These are phyloP conservation scores for Nigrograna mackinnonii DNA, from an alignment of 2,329 filamentous ascomycete genomes.

Conservation along the genomic window DNA sequence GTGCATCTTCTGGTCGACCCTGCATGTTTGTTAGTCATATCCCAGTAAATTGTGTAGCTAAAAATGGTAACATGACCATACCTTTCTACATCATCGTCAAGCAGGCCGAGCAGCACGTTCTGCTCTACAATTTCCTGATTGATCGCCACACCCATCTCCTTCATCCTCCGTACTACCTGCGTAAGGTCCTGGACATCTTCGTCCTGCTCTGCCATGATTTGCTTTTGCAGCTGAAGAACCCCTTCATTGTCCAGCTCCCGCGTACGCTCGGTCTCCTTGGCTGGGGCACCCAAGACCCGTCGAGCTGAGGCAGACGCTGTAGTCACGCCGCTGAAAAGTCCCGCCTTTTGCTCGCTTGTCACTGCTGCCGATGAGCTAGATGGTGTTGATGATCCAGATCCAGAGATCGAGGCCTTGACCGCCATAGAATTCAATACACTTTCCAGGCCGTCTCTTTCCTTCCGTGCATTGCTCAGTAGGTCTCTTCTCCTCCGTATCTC, in stretches of 20 bases:
- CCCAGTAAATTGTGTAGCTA: not conserved
- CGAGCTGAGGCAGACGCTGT: slow-evolving; percentile 47
- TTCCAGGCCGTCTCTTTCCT: slow-evolving; percentile 77
- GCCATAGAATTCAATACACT: slow-evolving; percentile 69
- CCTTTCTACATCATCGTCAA: slow-evolving; percentile 68
- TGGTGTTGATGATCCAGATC: slow-evolving; percentile 26
- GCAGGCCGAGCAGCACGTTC: slow-evolving; percentile 69
- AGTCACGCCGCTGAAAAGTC: slow-evolving; percentile 33
- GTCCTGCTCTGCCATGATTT: slow-evolving; percentile 77
- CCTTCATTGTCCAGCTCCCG: slow-evolving; percentile 76
- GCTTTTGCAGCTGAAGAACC: slow-evolving; percentile 72
- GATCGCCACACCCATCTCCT: slow-evolving; percentile 77
- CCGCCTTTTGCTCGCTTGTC: slow-evolving; percentile 38
- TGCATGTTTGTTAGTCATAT: slow-evolving; percentile 12
- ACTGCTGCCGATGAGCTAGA: slow-evolving; percentile 37
- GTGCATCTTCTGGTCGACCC: slow-evolving; percentile 69
- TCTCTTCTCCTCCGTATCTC: slow-evolving; percentile 74
- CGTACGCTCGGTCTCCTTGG: slow-evolving; percentile 76
- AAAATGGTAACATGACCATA: slow-evolving; percentile 18
- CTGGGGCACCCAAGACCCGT: slow-evolving; percentile 72
- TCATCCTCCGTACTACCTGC: slow-evolving; percentile 72
- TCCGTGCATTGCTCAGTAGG: slow-evolving; percentile 68
- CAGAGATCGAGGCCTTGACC: slow-evolving; percentile 50
- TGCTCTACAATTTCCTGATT: slow-evolving; percentile 74
- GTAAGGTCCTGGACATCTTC: slow-evolving; percentile 70